phyloP scores from a whole-genome alignment of 768 basidiomycete species.

The Mycena vitilis region DNA sequence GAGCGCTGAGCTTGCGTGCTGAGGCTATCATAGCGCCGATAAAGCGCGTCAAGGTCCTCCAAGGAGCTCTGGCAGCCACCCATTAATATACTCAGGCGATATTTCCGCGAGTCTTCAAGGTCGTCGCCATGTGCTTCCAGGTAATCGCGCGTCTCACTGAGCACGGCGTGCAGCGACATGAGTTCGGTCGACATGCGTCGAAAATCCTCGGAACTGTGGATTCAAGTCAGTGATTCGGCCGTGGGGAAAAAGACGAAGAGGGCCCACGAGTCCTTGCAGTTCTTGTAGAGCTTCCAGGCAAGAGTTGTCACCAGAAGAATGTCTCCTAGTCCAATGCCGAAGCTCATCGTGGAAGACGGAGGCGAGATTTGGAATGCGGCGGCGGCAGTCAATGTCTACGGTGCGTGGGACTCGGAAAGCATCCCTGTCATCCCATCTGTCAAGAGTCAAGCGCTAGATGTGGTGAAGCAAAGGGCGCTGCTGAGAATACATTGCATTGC shows the following conservation, averaged over 20 bases:
- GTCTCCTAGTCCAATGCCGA: slow-evolving; percentile 28
- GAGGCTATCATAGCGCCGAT: slow-evolving; percentile 30
- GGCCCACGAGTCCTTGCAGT: slow-evolving; percentile 26
- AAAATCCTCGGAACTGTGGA: slow-evolving; percentile 25
- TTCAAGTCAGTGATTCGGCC: not conserved
- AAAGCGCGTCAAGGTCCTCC: slow-evolving; percentile 30
- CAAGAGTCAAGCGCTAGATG: too few relatives aligned
- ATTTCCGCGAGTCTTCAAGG: slow-evolving; percentile 25
- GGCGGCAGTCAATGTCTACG: too few relatives aligned
- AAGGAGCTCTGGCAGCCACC: slow-evolving; percentile 20
- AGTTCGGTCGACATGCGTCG: slow-evolving; percentile 21
- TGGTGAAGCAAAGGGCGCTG: too few relatives aligned
- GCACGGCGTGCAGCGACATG: slow-evolving; percentile 19
- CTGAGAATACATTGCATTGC: too few relatives aligned
- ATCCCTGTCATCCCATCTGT: too few relatives aligned
- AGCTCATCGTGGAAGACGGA: slow-evolving; percentile 24
- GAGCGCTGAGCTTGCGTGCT: slow-evolving; percentile 33
- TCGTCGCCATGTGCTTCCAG: slow-evolving; percentile 26
- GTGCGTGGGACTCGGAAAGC: too few relatives aligned
- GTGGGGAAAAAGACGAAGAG: too few relatives aligned
- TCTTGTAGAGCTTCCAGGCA: slow-evolving; percentile 30
- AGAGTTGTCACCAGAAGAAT: slow-evolving; percentile 22
- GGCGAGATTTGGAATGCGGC: too few relatives aligned
- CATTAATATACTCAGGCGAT: slow-evolving; percentile 27
- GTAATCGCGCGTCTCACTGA: slow-evolving; percentile 26